Evolutionary conservation across 2,329 filamentous ascomycete genomes (phyloP).

Genomic region (Escovopsis sp.): DNA sequence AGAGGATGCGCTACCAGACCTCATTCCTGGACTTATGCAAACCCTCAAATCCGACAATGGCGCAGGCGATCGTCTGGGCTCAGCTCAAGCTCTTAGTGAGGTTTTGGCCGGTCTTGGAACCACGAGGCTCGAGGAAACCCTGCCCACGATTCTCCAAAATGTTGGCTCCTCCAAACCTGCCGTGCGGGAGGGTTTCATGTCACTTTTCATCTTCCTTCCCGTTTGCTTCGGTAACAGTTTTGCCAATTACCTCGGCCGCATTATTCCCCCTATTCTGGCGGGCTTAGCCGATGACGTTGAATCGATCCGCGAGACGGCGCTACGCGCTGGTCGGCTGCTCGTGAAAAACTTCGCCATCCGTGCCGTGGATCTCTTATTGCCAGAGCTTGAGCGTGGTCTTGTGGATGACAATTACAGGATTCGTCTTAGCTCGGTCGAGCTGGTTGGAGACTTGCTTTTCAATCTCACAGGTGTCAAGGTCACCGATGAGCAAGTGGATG

Average conservation of each 20-base stretch:
- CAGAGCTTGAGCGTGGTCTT: constrained; percentile 87
- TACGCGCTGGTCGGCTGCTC: constrained; percentile 80
- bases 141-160: constrained; percentile 93
- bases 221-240: constrained; percentile 99
- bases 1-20: constrained; percentile 89
- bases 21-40: constrained; percentile 94
- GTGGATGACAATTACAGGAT: constrained; percentile 98
- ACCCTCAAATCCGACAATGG: constrained; percentile 95
- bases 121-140: constrained; percentile 78
- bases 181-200: constrained; percentile 98
- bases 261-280: constrained; percentile 87
- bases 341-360: constrained; percentile 98
- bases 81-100: constrained; percentile 89
- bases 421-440: constrained; percentile 91
- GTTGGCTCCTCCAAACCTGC: constrained; percentile 80
- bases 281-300: constrained; percentile 93
- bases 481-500: constrained; percentile 60
- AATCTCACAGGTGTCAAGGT: constrained; percentile 90
- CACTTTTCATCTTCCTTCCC: constrained; percentile 95
- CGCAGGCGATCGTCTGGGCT: constrained; percentile 88
- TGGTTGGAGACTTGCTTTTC: constrained; percentile 93
- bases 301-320: constrained; percentile 89
- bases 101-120: constrained; percentile 92
- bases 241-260: constrained; percentile 83
- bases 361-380: constrained; percentile 83